These are phyloP conservation scores for Zymoseptoria ardabiliae DNA, from an alignment of 2,329 filamentous ascomycete genomes.

Conservation along the genomic window DNA sequence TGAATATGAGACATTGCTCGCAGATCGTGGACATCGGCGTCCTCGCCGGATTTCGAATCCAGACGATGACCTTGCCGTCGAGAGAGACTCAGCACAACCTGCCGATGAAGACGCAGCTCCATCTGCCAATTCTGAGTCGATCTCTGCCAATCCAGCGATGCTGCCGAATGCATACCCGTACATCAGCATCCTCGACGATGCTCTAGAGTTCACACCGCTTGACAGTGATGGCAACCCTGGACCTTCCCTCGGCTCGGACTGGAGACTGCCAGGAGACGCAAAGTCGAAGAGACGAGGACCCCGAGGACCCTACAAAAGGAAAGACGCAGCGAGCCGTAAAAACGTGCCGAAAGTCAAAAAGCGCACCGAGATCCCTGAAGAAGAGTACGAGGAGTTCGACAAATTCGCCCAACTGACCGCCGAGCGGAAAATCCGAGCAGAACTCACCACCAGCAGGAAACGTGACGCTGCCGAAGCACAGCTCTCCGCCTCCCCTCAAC, in stretches of 20 bases:
- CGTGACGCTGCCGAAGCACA: slow-evolving; percentile 1
- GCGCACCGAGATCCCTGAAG: slow-evolving; percentile 8
- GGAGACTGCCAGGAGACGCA: not conserved
- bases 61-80: not conserved
- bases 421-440: slow-evolving; percentile 7
- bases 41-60: not conserved
- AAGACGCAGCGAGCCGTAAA: not conserved
- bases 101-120: not conserved
- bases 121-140: not conserved
- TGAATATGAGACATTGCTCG: not conserved
- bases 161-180: not conserved
- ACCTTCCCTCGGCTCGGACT: not conserved
- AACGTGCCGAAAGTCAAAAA: slow-evolving; percentile 1
- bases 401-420: slow-evolving; percentile 7
- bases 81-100: not conserved
- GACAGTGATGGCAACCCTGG: not conserved
- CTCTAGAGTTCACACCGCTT: not conserved
- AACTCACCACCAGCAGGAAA: slow-evolving; percentile 7
- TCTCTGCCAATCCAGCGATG: not conserved
- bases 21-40: not conserved
- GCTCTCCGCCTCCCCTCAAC: not conserved
- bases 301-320: not conserved
- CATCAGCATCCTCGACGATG: not conserved
- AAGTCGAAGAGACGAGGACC: not conserved
- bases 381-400: slow-evolving; percentile 18